phyloP scores from a whole-genome alignment of 305 asterid genomes.

The Fraxinus nigra region DNA sequence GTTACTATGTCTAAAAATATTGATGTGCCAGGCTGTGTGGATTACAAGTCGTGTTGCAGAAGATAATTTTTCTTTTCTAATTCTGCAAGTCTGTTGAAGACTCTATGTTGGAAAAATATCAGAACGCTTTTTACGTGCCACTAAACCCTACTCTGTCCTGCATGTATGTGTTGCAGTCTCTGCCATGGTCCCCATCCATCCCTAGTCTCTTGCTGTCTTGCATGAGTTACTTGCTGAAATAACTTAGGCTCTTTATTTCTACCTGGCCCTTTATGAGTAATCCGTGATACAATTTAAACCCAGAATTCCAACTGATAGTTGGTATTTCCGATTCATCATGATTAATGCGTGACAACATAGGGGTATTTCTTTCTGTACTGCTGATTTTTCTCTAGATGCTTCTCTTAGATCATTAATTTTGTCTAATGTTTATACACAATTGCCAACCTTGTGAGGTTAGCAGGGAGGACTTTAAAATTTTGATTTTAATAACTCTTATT shows the following conservation, averaged over 20 bases:
- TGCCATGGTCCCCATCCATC: background rate
- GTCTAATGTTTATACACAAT: background rate
- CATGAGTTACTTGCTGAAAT: background rate
- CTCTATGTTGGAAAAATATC: background rate
- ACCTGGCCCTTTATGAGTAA: background rate
- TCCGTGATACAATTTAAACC: background rate
- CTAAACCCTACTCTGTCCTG: background rate
- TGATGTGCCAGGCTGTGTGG: background rate
- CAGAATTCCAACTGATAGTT: background rate
- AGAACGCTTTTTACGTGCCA: background rate
- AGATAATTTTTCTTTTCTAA: background rate
- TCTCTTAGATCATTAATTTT: background rate
- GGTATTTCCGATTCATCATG: constrained; percentile 1
- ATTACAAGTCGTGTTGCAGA: background rate
- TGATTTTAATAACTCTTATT: constrained; percentile 20
- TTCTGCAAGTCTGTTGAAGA: background rate
- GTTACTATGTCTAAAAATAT: background rate
- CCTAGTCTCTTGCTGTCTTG: background rate
- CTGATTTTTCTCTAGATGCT: background rate
- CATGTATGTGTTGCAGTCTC: background rate
- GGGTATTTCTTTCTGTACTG: background rate
- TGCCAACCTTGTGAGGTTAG: constrained; percentile 7
- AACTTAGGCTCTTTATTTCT: background rate
- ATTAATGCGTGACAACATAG: background rate
- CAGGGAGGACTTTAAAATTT: constrained; percentile 14